Evolutionary conservation across 306 rosid species (phyloP).

Genomic region (Mucuna pruriens): DNA sequence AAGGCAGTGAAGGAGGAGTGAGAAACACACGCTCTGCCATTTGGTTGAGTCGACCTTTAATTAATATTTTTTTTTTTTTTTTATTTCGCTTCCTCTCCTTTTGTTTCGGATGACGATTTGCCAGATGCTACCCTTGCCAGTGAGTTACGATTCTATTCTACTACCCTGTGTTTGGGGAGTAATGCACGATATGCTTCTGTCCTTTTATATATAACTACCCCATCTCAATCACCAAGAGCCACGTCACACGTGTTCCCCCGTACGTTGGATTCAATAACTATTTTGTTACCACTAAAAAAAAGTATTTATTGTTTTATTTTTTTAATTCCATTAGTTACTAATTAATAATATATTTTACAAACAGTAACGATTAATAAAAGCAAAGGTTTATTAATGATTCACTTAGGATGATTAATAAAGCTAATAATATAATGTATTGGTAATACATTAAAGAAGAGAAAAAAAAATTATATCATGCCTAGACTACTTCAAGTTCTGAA

Average conservation of each 20-base stretch:
- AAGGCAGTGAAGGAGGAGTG: conserved; percentile 36
- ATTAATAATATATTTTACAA: too few relatives aligned
- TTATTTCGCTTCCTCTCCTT: conserved; percentile 38
- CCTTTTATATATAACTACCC: neutral
- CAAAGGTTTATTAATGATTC: too few relatives aligned
- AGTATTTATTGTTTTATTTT: too few relatives aligned
- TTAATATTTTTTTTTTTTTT: neutral
- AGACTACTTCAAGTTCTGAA: too few relatives aligned
- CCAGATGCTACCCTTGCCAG: conserved; percentile 9
- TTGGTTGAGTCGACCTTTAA: conserved; percentile 9
- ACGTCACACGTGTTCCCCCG: neutral
- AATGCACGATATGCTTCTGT: neutral
- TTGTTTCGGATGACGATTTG: conserved; percentile 41
- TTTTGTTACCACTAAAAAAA: too few relatives aligned
- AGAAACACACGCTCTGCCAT: conserved; percentile 60
- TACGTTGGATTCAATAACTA: neutral
- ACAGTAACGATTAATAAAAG: too few relatives aligned
- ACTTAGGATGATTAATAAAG: too few relatives aligned
- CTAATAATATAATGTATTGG: too few relatives aligned
- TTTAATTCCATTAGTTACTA: too few relatives aligned
- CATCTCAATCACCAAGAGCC: neutral
- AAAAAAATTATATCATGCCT: too few relatives aligned
- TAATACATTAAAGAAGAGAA: too few relatives aligned
- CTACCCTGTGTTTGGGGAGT: neutral
- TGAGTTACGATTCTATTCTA: too few relatives aligned